Evolutionary conservation across 2,329 filamentous ascomycete species (phyloP).

Genomic region (Neoarthrinium moseri): DNA sequence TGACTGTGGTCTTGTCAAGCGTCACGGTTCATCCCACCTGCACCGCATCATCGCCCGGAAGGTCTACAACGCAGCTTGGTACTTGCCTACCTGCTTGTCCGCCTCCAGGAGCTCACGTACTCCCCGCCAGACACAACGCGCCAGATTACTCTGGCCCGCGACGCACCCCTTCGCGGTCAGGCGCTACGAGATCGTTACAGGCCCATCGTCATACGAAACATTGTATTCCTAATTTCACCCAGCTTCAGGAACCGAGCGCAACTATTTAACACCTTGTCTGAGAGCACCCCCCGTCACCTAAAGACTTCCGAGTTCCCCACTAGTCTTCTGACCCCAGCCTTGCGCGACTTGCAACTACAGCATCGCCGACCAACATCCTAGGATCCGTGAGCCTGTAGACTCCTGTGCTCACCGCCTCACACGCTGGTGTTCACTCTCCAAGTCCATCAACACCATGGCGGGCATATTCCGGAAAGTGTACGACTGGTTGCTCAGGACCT

Average conservation of each 20-base stretch:
- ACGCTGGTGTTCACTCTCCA: too few relatives aligned
- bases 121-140: slow-evolving; percentile 25
- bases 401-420: not conserved
- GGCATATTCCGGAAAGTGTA: slow-evolving; percentile 92
- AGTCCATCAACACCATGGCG: slow-evolving; percentile 62
- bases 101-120: slow-evolving; percentile 22
- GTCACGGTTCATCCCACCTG: slow-evolving; percentile 31
- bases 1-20: slow-evolving; percentile 23
- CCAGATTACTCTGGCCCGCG: too few relatives aligned
- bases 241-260: slow-evolving; percentile 28
- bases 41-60: slow-evolving; percentile 14
- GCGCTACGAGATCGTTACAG: slow-evolving; percentile 28
- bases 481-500: slow-evolving; percentile 96
- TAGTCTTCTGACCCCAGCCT: slow-evolving; percentile 11
- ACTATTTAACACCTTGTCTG: slow-evolving; percentile 38
- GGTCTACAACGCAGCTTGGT: slow-evolving; percentile 17
- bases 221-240: slow-evolving; percentile 37
- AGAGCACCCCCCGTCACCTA: slow-evolving; percentile 18
- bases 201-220: slow-evolving; percentile 39
- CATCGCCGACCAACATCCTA: slow-evolving; percentile 11
- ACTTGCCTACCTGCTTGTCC: slow-evolving; percentile 5
- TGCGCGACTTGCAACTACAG: slow-evolving; percentile 9
- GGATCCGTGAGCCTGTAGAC: not conserved
- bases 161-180: slow-evolving; percentile 24
- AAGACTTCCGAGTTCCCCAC: slow-evolving; percentile 10